Conservation (phyloP, 345 rosid genomes). For the Abelmoschus esculentus region DNA sequence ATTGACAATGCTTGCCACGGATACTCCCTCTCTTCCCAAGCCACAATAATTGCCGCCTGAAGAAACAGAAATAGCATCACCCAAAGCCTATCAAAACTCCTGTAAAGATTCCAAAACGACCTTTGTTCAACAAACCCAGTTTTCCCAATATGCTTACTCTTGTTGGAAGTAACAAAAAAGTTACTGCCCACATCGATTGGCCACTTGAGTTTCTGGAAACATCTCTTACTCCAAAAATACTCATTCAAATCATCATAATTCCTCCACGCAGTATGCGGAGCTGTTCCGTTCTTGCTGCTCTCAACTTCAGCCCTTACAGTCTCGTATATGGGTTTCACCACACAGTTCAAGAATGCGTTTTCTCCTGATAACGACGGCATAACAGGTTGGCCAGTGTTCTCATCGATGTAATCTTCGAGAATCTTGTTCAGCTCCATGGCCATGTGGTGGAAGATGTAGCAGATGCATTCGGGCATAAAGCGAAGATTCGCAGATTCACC, state of each 20-base stretch:
- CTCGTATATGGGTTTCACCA: constrained; percentile 80
- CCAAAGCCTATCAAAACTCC: constrained; percentile 94
- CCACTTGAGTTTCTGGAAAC: constrained; percentile 82
- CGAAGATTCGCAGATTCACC: constrained; percentile 88
- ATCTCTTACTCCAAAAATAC: constrained; percentile 93
- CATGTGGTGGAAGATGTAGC: constrained; percentile 84
- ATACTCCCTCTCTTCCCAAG: constrained; percentile 44
- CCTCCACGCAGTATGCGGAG: constrained; percentile 84
- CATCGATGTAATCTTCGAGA: constrained; percentile 71
- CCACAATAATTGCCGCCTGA: constrained; percentile 73
- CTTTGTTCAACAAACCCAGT: constrained; percentile 96
- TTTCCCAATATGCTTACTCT: constrained; percentile 64
- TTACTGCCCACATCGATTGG: constrained; percentile 67
- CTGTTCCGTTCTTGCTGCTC: constrained; percentile 72
- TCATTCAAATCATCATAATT: constrained; percentile 91
- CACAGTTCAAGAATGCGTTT: constrained; percentile 60
- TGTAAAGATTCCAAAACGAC: constrained; percentile 70
- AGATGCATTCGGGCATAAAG: constrained; percentile 86
- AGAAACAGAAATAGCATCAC: constrained; percentile 66
- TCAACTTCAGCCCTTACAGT: constrained; percentile 67
- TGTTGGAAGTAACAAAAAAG: constrained; percentile 50
- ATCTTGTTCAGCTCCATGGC: constrained; percentile 89
- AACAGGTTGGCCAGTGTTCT: constrained; percentile 83
- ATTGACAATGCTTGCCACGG: constrained; percentile 61
- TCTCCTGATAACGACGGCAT: constrained; percentile 73